A percentile compares a stretch with the other conserved stretches of the same genome.
Conservation (phyloP, 2,329 filamentous ascomycete species). For the Passalora sequoiae region DNA sequence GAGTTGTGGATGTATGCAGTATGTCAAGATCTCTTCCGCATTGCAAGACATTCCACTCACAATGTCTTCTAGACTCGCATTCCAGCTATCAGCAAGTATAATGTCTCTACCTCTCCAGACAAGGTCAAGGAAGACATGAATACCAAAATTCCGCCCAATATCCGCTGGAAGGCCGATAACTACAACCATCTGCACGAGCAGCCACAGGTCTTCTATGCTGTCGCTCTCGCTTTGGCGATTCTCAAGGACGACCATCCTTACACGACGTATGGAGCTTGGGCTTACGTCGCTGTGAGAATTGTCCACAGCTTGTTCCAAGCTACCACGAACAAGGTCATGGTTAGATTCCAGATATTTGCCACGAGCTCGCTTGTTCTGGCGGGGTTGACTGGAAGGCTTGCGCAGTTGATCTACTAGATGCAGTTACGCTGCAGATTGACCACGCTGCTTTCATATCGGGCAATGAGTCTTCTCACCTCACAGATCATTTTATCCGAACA, state of each 20-base stretch:
- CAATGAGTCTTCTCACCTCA: no score
- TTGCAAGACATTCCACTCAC: no score
- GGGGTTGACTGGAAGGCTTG: slow-evolving; percentile 8
- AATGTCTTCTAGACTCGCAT: no score
- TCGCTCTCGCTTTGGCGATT: slow-evolving; percentile 9
- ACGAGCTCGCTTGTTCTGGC: slow-evolving; percentile 12
- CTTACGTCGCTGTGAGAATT: slow-evolving; percentile 9
- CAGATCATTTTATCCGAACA: no score
- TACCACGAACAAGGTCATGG: slow-evolving; percentile 11
- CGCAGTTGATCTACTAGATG: slow-evolving; percentile 9
- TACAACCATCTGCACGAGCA: slow-evolving; percentile 44
- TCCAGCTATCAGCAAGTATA: slow-evolving; percentile 9
- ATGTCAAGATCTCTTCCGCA: no score
- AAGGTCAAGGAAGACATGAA: slow-evolving; percentile 29
- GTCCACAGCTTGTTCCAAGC: slow-evolving; percentile 7
- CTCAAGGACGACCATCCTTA: slow-evolving; percentile 6
- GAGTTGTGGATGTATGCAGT: slow-evolving; percentile 41
- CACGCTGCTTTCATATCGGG: no score
- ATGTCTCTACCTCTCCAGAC: slow-evolving; percentile 20
- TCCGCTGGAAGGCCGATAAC: slow-evolving; percentile 40
- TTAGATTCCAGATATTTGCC: slow-evolving; percentile 11
- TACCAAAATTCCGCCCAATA: slow-evolving; percentile 16
- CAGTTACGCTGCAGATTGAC: no score
- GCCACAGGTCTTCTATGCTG: slow-evolving; percentile 30
- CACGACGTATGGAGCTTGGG: slow-evolving; percentile 10